Base-by-base conservation (phyloP, 2,329 filamentous ascomycete genomes). In the Alternaria sp. region DNA sequence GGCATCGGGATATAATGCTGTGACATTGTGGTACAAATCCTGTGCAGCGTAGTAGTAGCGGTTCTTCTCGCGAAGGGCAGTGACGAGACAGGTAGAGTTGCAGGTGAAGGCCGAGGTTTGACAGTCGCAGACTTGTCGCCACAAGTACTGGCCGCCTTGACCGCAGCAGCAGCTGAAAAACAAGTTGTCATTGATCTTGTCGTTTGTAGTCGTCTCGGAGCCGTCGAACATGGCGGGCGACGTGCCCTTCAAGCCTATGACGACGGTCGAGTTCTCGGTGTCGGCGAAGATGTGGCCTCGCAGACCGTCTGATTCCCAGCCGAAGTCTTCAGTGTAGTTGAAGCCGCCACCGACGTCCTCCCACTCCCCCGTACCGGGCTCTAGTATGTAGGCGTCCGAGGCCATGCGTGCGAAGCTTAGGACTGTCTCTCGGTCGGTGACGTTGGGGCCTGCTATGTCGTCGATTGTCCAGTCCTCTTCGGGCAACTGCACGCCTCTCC, bases 101-200 rank as follows among this genome's bases (percentile, higher is more conserved):
- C 94, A 97, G 14, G 90, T 89, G 75, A 93, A 98, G 1, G 93
- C 92, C 11, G 88, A 87, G 2, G 91, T 92, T 63, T 93, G 92
- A 76, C 95, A 99, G 77, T 97, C 91, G 79, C 95, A 99, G 57
- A 97, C 93, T 75, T 96, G 91, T 62, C 91, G 89, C 90, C 93
- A 97, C 16, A 93, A 88, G 81, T 89, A 93, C 65, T 93, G 92
- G 0, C 94, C 93, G 70, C 96, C 94, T 80, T 97, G 93, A 4
- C 89, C 95, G 79, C 95, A 99, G 79, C 95, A 99, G 81, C 95
- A 99, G 75, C 94, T 96, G 81, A 97, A 97, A 80, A 96, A 97
- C 9, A 99, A 84, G 75, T 99, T 99, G 80, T 99, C 95, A 77
- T 98, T 99, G 73, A 94, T 84, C 81, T 99, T 99, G 81, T 99